Evolutionary conservation across 208 protist species (phyloP).

Genomic region (Leishmania mexicana): DNA sequence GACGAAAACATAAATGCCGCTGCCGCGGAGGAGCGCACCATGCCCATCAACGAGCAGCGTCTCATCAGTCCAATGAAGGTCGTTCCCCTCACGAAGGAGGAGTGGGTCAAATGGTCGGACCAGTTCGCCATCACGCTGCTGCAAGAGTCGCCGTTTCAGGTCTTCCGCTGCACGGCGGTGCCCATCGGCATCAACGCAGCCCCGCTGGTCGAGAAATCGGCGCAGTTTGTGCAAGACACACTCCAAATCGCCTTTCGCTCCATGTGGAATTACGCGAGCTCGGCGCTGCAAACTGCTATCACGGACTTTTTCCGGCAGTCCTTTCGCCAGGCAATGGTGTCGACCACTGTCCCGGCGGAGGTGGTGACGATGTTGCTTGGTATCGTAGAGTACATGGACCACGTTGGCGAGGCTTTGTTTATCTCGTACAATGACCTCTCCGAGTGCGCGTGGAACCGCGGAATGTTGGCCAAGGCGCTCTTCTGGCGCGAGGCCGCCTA

Average conservation of each 20-base stretch:
- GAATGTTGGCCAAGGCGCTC: conserved; percentile 88
- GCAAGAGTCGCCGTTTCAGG: conserved; percentile 84
- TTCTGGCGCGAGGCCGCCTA: conserved; percentile 89
- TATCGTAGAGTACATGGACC: conserved; percentile 89
- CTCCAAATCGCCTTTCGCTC: conserved; percentile 74
- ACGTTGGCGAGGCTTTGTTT: conserved; percentile 70
- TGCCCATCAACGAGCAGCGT: conserved; percentile 66
- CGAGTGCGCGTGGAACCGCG: conserved; percentile 82
- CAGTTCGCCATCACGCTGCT: conserved; percentile 71
- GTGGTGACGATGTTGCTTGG: conserved; percentile 68
- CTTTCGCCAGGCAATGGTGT: conserved; percentile 63
- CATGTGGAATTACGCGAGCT: conserved; percentile 76
- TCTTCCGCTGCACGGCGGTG: conserved; percentile 81
- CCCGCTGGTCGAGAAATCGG: conserved; percentile 67
- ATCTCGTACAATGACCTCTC: conserved; percentile 67
- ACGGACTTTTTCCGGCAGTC: conserved; percentile 67
- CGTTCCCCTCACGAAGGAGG: conserved; percentile 72
- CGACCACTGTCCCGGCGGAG: conserved; percentile 70
- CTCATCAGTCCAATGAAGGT: conserved; percentile 62
- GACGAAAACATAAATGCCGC: conserved; percentile 43
- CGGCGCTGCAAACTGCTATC: conserved; percentile 56
- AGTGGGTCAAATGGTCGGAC: conserved; percentile 79
- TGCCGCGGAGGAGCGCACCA: conserved; percentile 44
- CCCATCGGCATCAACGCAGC: conserved; percentile 67
- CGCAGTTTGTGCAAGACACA: conserved; percentile 67